Conservation (phyloP, 164 flowering plant genomes). For the Kingdonia uniflora region DNA sequence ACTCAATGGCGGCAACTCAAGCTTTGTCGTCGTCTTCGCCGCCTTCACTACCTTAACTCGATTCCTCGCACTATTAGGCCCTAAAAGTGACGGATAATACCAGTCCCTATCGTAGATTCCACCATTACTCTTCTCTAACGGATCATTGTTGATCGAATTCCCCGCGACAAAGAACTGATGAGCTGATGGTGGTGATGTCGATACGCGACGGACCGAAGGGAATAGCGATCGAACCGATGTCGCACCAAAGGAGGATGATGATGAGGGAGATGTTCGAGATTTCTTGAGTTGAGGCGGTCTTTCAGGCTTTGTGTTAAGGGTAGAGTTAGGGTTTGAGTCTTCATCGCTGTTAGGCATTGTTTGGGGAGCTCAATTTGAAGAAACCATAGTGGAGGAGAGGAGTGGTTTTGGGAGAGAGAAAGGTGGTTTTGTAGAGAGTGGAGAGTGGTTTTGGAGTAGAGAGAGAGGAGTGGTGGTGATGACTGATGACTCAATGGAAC, state of each 20-base stretch:
- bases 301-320: constrained; percentile 14
- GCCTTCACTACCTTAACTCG: constrained; percentile 19
- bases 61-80: constrained; percentile 36
- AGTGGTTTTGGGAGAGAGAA: neutral
- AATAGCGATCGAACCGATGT: constrained; percentile 17
- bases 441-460: neutral
- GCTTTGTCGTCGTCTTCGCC: constrained; percentile 16
- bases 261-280: constrained; percentile 30
- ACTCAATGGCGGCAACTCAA: constrained; percentile 19
- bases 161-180: constrained; percentile 12
- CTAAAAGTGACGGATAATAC: constrained; percentile 57
- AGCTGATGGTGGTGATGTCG: constrained; percentile 22
- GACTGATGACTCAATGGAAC: neutral
- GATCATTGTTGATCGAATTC: constrained; percentile 1
- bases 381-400: no score
- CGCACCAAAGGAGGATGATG: constrained; percentile 14
- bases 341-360: no score
- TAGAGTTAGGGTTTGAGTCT: neutral
- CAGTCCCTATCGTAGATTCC: constrained; percentile 49
- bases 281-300: constrained; percentile 40
- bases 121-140: neutral
- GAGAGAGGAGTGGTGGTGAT: neutral
- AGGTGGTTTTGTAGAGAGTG: neutral
- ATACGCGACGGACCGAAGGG: constrained; percentile 39
- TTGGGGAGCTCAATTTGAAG: neutral